Base-by-base conservation (phyloP, 1,284 basidiomycete species). In the Flammula alnicola region DNA sequence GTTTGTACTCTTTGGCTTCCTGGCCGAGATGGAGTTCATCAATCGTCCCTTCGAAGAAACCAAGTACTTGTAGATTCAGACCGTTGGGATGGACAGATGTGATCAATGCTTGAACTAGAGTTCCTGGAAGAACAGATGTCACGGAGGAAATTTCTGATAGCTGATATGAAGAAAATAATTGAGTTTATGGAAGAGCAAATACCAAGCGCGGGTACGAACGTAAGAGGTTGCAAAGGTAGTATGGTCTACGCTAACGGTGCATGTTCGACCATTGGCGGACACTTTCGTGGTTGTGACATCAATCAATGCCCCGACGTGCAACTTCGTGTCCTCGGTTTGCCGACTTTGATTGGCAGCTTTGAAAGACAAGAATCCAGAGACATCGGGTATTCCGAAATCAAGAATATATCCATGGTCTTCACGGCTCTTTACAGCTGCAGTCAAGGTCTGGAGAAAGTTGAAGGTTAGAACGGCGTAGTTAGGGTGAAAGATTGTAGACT, bases 381-480 rank as follows among this genome's bases (percentile, higher is more conserved):
- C 68, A 25, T 84, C 82, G 9, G 81, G 66, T 16, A 96, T 63
- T 1, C 97, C 97, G 27, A 96, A 74, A 58, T 96, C 91, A 16
- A 99, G 77, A 45, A 88, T 82, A 71, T 96, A 98, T 1, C 96
- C 96, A 69, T 98, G 93, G 63, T 99, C 97, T 72, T 99, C 97
- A 26, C 91, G 74, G 61, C 88, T 92, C 68, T 89, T 85, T 23
- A 98, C 78, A 37, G 90, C 83, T 8, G 85, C 91, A 0, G 87
- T 81, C 44, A 97, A 63, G 12, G 82, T 81, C 89, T 93, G 60
- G 44, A 63, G 40, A 49, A 33, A n/a, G 26, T 33, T 49, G 60
- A 42, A 62, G 37, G 49, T 37, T 17, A 32, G n/a, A 57, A 23
- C 59, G 49, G 12, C 6, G 36, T 31, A 14, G 26, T 17, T 26